A percentile compares a stretch with the other conserved stretches of the same genome.
Evolutionary conservation across 2,329 filamentous ascomycete genomes (phyloP).

Genomic region (Talaromyces sp.): DNA sequence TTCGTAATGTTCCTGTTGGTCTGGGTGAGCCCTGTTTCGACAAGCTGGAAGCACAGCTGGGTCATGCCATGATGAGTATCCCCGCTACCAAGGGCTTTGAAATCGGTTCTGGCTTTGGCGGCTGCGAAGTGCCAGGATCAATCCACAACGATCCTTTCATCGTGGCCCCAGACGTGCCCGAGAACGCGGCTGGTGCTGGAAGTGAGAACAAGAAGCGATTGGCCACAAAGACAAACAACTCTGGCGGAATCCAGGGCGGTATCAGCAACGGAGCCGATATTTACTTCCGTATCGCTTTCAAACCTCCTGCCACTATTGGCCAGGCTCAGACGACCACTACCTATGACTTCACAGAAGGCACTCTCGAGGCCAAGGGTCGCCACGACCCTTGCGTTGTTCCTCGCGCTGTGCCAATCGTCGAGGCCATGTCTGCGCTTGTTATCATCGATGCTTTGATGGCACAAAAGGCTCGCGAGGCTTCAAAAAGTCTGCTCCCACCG

Average conservation of each 20-base stretch:
- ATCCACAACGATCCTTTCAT: constrained; percentile 88
- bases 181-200: constrained; percentile 12
- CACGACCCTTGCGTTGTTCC: constrained; percentile 94
- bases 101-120: constrained; percentile 86
- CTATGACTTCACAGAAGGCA: constrained; percentile 70
- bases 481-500: constrained; percentile 43
- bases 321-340: constrained; percentile 78
- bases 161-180: constrained; percentile 40
- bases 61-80: constrained; percentile 91
- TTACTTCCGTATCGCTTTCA: constrained; percentile 94
- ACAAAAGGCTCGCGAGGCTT: constrained; percentile 61
- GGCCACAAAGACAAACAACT: constrained; percentile 89
- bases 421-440: constrained; percentile 84
- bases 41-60: constrained; percentile 87
- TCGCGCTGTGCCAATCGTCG: constrained; percentile 65
- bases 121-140: constrained; percentile 81
- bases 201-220: constrained; percentile 50
- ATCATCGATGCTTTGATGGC: constrained; percentile 83
- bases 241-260: constrained; percentile 88
- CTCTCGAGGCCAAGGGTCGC: constrained; percentile 83
- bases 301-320: constrained; percentile 88
- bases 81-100: constrained; percentile 95
- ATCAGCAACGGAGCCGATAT: constrained; percentile 91
- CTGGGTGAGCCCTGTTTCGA: constrained; percentile 93
- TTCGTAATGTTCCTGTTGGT: constrained; percentile 76